These are phyloP conservation scores for Rhodotorula sp. DNA, from an alignment of 1,284 basidiomycete genomes.

Conservation along the genomic window DNA sequence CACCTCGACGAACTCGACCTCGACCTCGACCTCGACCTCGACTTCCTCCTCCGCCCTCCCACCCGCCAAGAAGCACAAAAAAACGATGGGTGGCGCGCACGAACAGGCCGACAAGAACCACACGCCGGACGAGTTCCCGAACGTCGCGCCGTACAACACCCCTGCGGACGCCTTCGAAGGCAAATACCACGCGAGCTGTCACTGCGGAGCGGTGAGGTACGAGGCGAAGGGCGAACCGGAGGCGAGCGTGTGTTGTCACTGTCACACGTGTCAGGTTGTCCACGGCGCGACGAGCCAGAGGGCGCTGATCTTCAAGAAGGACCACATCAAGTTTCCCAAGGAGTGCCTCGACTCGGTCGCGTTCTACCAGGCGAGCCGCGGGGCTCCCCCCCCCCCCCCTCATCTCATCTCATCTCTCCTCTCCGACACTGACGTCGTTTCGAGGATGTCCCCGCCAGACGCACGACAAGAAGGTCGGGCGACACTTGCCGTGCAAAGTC, in stretches of 20 bases:
- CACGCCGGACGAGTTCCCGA: slow-evolving; percentile 12
- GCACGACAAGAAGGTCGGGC: slow-evolving; percentile 20
- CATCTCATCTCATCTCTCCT: too few species aligned
- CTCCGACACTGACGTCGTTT: too few species aligned
- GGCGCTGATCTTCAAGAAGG: slow-evolving; percentile 32
- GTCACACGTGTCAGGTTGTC: slow-evolving; percentile 24
- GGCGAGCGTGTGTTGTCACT: slow-evolving; percentile 24
- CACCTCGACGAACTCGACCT: too few species aligned
- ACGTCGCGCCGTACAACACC: slow-evolving; percentile 12
- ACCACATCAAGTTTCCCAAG: slow-evolving; percentile 14
- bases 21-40: too few species aligned
- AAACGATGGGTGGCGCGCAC: slow-evolving; percentile 16
- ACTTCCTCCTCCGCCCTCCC: neutral
- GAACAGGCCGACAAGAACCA: slow-evolving; percentile 7
- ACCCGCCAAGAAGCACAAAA: neutral
- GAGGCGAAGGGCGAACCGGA: slow-evolving; percentile 23
- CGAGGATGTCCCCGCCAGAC: neutral
- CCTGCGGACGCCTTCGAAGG: slow-evolving; percentile 5
- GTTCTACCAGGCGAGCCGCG: slow-evolving; percentile 26
- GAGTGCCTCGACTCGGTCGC: slow-evolving; percentile 11
- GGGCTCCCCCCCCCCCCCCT: too few species aligned
- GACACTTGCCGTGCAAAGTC: slow-evolving; percentile 27
- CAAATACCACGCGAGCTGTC: slow-evolving; percentile 20
- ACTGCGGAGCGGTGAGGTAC: slow-evolving; percentile 22
- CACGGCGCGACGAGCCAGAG: slow-evolving; percentile 26